These are phyloP conservation scores for Pisolithus tinctorius DNA, from an alignment of 768 basidiomycete genomes.

Conservation along the genomic window DNA sequence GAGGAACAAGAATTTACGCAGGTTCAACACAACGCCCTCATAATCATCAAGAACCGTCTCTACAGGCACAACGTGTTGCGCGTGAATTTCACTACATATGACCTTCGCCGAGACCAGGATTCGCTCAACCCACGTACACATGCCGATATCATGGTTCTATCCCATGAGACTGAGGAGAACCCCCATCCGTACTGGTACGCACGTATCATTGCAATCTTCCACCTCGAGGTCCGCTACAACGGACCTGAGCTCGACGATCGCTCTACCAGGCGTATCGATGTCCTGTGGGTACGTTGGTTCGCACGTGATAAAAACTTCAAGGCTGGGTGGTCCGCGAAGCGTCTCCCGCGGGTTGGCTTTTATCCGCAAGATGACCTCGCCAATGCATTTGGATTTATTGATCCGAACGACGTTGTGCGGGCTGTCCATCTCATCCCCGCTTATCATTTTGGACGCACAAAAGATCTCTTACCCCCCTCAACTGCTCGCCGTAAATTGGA, in stretches of 20 bases:
- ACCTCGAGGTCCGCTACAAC: slow-evolving; percentile 7
- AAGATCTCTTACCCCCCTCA: slow-evolving; percentile 14
- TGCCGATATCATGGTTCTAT: slow-evolving; percentile 30
- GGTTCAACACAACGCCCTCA: too few relatives aligned
- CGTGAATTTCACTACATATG: background rate
- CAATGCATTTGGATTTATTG: background rate
- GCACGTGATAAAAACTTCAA: background rate
- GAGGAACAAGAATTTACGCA: too few relatives aligned
- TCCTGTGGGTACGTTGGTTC: background rate
- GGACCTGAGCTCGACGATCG: background rate
- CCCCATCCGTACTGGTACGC: slow-evolving; percentile 34
- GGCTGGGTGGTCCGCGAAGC: background rate
- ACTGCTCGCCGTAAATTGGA: slow-evolving; percentile 5
- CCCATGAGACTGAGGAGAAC: slow-evolving; percentile 12
- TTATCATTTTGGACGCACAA: background rate
- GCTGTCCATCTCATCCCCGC: background rate
- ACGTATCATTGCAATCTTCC: slow-evolving; percentile 28
- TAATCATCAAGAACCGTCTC: too few relatives aligned
- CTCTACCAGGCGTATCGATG: background rate
- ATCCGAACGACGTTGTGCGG: background rate
- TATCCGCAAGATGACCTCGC: background rate
- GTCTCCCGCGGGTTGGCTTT: background rate
- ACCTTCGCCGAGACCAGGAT: background rate
- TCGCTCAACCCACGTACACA: slow-evolving; percentile 25
- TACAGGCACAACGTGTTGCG: too few relatives aligned